A percentile compares a stretch with the other conserved stretches of the same genome.
Evolutionary conservation across 495 filamentous ascomycete genomes (phyloP).

Genomic region (Parachaetomium inaequale): DNA sequence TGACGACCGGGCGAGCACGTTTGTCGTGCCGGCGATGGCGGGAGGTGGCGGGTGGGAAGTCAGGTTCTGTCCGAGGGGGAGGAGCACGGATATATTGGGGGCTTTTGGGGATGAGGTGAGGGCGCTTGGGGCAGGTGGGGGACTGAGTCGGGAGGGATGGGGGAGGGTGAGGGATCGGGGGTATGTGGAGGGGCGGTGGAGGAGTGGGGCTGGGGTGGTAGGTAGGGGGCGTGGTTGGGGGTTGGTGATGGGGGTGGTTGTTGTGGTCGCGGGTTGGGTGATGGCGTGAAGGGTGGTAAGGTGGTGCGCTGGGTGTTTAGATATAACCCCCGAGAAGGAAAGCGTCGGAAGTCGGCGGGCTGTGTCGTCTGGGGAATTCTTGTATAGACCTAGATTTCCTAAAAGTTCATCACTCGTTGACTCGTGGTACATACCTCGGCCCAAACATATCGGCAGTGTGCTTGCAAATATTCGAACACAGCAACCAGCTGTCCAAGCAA

Average conservation of each 20-base stretch:
- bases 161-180: constrained; percentile 25
- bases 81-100: constrained; percentile 64
- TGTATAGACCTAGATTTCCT: not conserved
- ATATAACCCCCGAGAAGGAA: too few relatives aligned
- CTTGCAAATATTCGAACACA: not conserved
- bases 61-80: constrained; percentile 68
- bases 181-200: constrained; percentile 21
- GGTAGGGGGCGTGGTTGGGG: not conserved
- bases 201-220: not conserved
- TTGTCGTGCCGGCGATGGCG: constrained; percentile 67
- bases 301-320: not conserved
- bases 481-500: not conserved
- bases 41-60: constrained; percentile 64
- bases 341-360: too few relatives aligned
- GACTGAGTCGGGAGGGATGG: constrained; percentile 6
- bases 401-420: not conserved
- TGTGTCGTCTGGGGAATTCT: not conserved
- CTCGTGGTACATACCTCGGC: too few relatives aligned
- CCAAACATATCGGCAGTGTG: not conserved
- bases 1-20: constrained; percentile 70
- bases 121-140: constrained; percentile 29
- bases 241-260: not conserved
- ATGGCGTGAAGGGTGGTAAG: not conserved
- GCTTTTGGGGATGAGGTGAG: constrained; percentile 46
- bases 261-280: not conserved